Evolutionary conservation across 768 basidiomycete genomes (phyloP), one percentile per base, ranked within the genome.

Genomic region (Suillus subaureus): DNA sequence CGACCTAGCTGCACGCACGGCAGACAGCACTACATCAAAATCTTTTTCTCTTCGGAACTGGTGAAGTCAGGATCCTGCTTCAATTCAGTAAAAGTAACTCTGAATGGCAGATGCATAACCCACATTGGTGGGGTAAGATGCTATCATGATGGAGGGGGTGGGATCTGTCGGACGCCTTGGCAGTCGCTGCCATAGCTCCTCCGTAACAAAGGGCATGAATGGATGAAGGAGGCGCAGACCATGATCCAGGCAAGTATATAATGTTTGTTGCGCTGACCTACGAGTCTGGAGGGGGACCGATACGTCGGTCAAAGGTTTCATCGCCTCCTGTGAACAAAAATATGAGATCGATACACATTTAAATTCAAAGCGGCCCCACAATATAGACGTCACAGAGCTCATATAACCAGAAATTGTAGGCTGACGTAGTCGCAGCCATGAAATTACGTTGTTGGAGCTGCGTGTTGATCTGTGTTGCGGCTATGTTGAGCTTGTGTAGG

Each of bases 381-480:
- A 99, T 98, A 80, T 96, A 99, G 31, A 99, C 96, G 74, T 99
- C 97, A 74, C 97, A 99, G n/a, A 99, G 83, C 77, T 99, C 97
- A 75, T 99, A 96, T 45, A 99, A 78, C 97, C 97, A 99, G 82
- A 97, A 99, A 72, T 93, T 93, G 80, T 99, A 88, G 0, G 87
- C 90, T 0, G 88, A 83, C 3, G 83, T 89, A 0, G 97, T 97
- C 1, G 96, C 97, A 21, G 84, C 82, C 90, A 97, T 95, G 81
- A 99, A 99, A 75, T 96, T 96, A 54, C 97, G 87, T 28, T 89
- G 88, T 31, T 85, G 80, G 4, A 99, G 83, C 23, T 88, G 80
- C 42, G 80, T 82, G 78, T 97, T 97, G 72, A 94, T 82, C 72
- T 94, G 91, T 2, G 78, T 78, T 0, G 92, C 84, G 6, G 96